Base-by-base conservation (phyloP, 306 rosid genomes). In the Cyclanthera cordifolia region DNA sequence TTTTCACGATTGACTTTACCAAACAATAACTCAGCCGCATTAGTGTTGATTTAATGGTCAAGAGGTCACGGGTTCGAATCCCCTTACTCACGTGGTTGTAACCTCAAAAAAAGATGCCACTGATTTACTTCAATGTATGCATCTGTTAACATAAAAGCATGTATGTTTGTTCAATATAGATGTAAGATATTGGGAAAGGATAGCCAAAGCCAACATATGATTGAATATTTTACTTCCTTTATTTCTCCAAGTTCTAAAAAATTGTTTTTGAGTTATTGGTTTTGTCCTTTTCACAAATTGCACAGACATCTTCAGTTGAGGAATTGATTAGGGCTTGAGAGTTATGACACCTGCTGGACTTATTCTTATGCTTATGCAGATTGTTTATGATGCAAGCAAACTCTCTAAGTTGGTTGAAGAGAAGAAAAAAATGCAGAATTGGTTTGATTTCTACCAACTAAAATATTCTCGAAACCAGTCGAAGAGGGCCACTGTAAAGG, bases 361-460 rank as follows among this genome's bases (percentile, higher is more conserved):
- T 19, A 11, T 63, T 41, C 53, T 12, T 47, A 66, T 74, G 63
- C 67, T 66, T 9, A 39, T 79, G 78, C 94, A 93, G 99, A 89
- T 86, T 48, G 90, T 93, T 78, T 86, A 86, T 70, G 48, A 93
- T 82, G 95, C 99, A 56, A 93, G 77, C 72, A 84, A 86, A 60
- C 95, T 90, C 74, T 89, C 96, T 37, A 37, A 72, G 69, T 80
- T 89, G 67, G 95, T 89, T 48, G 56, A 89, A 61, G 80, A 87
- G 86, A 90, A 86, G 91, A 87, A 86, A 74, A 93, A 79, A 60
- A 41, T 19, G 57, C 86, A 79, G 84, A 93, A 93, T 77, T 90
- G 99, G 99, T 96, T 90, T 39, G 96, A 90, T 78, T 89, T 76
- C 81, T 87, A 90, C 77, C 85, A 87, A 76, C 85, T 87, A 64